Base-by-base conservation (phyloP, 495 filamentous ascomycete genomes). In the Neurospora hispaniola region DNA sequence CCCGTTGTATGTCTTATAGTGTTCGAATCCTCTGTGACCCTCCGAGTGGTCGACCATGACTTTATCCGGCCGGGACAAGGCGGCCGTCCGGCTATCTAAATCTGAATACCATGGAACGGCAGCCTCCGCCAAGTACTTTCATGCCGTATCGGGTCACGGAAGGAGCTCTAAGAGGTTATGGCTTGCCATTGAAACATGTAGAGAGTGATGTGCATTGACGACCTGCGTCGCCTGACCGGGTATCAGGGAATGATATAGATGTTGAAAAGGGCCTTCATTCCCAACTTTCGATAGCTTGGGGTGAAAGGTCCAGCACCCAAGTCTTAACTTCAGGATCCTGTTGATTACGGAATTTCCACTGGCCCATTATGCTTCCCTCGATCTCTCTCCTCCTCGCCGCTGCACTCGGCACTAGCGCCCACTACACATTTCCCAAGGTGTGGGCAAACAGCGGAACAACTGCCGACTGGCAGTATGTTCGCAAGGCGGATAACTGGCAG, bases 401-500 rank as follows among this genome's bases (percentile, higher is more conserved):
- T 16, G 76, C 78, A 43, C 44, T 75, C 31, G 68, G 74, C 71
- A 76, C 69, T 75, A 76, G 70, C 73, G 76, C 70, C 69, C 79
- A 80, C 71, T 80, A 81, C 75, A 80, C 79, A 3, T 70, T 79
- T 62, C 79, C 79, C 66, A 75, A 75, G 70, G 70, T 76, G 39
- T 35, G 54, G 54, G 54, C 23, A 27, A 62, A 62, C 27, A 62
- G 54, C 54, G 69, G 23, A 4, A 59, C 42, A 35, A 76, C 72
- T 40, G 70, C 54, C 39, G 82, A 84, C 74, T 84, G 82, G 82
- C 74, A 78, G 39, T 77, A 79, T 39, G 79, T 84, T 9, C 81
- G 82, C 38, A 76, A 71, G 76, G 80, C 82, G 38, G 81, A 81
- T 59, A 83, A 84, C 78, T 82, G 76, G 74, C 78, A 83, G 71